These are phyloP conservation scores for Annulohypoxylon nitens DNA, from an alignment of 495 filamentous ascomycete species.

Conservation along the genomic window DNA sequence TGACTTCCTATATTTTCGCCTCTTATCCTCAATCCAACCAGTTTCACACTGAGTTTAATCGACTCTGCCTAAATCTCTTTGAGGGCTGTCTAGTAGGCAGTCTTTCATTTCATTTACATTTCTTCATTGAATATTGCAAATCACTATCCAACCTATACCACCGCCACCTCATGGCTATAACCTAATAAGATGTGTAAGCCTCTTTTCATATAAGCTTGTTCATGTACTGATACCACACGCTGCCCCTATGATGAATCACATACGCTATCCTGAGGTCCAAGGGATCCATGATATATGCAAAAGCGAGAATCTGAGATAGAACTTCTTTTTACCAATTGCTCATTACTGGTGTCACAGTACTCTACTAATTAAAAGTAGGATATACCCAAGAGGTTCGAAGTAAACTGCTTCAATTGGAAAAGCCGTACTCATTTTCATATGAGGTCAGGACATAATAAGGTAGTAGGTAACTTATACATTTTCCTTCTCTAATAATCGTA, in stretches of 20 bases:
- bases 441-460: neutral
- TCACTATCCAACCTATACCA: too few relatives aligned
- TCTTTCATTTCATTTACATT: too few relatives aligned
- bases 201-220: neutral
- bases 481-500: conserved; percentile 75
- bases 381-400: neutral
- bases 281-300: neutral
- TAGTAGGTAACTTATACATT: neutral
- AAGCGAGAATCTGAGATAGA: neutral
- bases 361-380: neutral
- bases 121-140: too few relatives aligned
- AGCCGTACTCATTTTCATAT: neutral
- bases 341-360: neutral
- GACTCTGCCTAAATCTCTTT: too few relatives aligned
- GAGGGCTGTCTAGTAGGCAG: too few relatives aligned
- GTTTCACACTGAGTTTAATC: too few relatives aligned
- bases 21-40: too few relatives aligned
- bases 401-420: neutral
- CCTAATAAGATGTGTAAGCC: neutral
- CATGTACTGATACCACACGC: neutral
- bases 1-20: too few relatives aligned
- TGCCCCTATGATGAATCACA: neutral
- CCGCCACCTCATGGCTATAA: neutral
- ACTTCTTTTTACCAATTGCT: neutral
- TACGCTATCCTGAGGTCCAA: neutral